These are phyloP conservation scores for Termitomyces sp. DNA, from an alignment of 768 basidiomycete genomes.

Conservation along the genomic window DNA sequence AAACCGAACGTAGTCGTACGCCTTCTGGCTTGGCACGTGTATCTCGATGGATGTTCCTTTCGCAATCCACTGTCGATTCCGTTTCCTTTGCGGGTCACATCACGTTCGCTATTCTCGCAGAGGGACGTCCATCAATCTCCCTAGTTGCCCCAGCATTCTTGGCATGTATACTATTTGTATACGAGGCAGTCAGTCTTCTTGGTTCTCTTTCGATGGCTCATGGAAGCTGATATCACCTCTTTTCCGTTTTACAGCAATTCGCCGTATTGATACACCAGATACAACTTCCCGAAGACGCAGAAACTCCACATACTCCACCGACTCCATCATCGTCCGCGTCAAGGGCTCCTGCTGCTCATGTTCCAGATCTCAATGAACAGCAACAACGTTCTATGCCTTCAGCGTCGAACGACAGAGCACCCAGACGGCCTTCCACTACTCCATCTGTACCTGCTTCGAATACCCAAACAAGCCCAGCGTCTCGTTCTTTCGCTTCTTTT, in stretches of 20 bases:
- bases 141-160: conserved; percentile 82
- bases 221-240: background rate
- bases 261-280: conserved; percentile 75
- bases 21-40: conserved; percentile 75
- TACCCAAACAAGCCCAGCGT: conserved; percentile 12
- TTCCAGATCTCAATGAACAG: background rate
- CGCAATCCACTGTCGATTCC: conserved; percentile 75
- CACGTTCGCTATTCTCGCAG: conserved; percentile 81
- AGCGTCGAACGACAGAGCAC: conserved; percentile 13
- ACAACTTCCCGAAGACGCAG: conserved; percentile 68
- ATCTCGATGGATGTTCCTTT: conserved; percentile 79
- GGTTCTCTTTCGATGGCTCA: background rate
- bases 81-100: conserved; percentile 86
- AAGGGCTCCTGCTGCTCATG: conserved; percentile 15
- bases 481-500: conserved; percentile 40
- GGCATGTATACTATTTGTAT: conserved; percentile 72
- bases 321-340: conserved; percentile 12
- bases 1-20: conserved; percentile 70
- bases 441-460: conserved; percentile 18
- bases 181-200: conserved; percentile 61
- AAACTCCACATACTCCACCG: conserved; percentile 19
- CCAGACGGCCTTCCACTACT: conserved; percentile 17
- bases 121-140: conserved; percentile 76
- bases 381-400: background rate
- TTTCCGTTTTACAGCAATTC: conserved; percentile 58